phyloP scores from a whole-genome alignment of 805 yeast genomes.

The Geotrichum ghanense region DNA sequence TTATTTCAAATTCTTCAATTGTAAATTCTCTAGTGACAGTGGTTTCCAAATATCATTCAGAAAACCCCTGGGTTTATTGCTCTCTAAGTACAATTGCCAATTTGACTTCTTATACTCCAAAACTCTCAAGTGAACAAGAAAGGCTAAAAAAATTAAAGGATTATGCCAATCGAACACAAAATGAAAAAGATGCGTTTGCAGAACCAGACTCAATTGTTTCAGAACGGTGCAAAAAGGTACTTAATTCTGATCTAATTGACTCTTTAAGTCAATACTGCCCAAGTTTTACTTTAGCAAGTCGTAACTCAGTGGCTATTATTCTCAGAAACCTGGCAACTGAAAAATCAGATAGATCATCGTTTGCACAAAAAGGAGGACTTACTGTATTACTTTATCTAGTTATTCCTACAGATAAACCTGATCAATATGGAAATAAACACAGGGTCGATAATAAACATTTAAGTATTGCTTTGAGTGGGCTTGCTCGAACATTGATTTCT shows the following conservation, averaged over 20 bases:
- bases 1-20: constrained; percentile 10
- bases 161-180: constrained; percentile 20
- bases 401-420: constrained; percentile 11
- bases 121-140: constrained; percentile 21
- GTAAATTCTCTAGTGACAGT: constrained; percentile 13
- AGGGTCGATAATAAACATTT: constrained; percentile 12
- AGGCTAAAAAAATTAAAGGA: constrained; percentile 17
- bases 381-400: constrained; percentile 22
- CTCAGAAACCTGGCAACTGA: constrained; percentile 23
- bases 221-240: constrained; percentile 16
- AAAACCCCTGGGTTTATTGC: constrained; percentile 24
- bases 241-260: constrained; percentile 18
- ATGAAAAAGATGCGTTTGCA: constrained; percentile 10
- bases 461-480: constrained; percentile 19
- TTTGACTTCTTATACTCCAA: constrained; percentile 23
- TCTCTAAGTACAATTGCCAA: constrained; percentile 22
- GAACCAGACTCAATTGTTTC: constrained; percentile 16
- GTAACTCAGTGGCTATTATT: constrained; percentile 17
- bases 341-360: constrained; percentile 15
- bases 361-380: constrained; percentile 27
- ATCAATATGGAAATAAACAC: constrained; percentile 3
- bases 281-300: constrained; percentile 15
- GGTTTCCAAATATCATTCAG: constrained; percentile 8
- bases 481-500: constrained; percentile 27
- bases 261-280: constrained; percentile 15